Evolutionary conservation across 208 protist species (phyloP).

Genomic region (Zelonia costaricensis): DNA sequence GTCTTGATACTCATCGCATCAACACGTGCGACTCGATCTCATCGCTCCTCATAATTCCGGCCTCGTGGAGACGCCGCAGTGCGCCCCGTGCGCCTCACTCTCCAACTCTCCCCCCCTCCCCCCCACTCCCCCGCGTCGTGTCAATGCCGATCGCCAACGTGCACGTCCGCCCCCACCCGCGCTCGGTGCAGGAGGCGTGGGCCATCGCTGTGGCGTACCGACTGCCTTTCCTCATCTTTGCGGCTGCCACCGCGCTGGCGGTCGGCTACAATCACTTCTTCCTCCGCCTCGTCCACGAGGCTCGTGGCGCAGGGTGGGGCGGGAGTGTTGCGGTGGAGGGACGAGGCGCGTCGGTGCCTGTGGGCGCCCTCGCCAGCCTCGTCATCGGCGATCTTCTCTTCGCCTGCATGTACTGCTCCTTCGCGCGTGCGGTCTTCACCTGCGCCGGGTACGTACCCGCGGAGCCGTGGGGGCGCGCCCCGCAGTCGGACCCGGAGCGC

Average conservation of each 20-base stretch:
- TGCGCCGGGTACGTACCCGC: slow-evolving; percentile 30
- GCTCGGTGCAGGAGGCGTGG: slow-evolving; percentile 1
- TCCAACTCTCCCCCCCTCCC: too few species aligned
- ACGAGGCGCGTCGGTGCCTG: too few species aligned
- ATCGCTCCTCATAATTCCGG: too few species aligned
- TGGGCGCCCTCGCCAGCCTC: neutral
- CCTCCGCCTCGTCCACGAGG: neutral
- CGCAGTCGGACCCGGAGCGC: slow-evolving; percentile 5
- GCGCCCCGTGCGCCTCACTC: too few species aligned
- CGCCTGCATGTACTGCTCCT: slow-evolving; percentile 16
- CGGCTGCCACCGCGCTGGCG: slow-evolving; percentile 6
- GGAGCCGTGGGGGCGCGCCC: slow-evolving; percentile 26
- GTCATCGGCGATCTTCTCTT: slow-evolving; percentile 7
- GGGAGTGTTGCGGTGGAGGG: neutral
- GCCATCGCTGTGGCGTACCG: slow-evolving; percentile 21
- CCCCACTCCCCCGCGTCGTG: neutral
- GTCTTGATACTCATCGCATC: too few species aligned
- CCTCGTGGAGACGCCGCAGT: too few species aligned
- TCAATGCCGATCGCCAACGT: slow-evolving; percentile 22
- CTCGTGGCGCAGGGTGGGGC: neutral
- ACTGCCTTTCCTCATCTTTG: slow-evolving; percentile 17
- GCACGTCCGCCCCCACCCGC: neutral
- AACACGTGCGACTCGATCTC: too few species aligned
- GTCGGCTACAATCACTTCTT: slow-evolving; percentile 22
- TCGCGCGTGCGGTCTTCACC: slow-evolving; percentile 23